Conservation (phyloP, 768 basidiomycete species). For the Suillus brevipes region DNA sequence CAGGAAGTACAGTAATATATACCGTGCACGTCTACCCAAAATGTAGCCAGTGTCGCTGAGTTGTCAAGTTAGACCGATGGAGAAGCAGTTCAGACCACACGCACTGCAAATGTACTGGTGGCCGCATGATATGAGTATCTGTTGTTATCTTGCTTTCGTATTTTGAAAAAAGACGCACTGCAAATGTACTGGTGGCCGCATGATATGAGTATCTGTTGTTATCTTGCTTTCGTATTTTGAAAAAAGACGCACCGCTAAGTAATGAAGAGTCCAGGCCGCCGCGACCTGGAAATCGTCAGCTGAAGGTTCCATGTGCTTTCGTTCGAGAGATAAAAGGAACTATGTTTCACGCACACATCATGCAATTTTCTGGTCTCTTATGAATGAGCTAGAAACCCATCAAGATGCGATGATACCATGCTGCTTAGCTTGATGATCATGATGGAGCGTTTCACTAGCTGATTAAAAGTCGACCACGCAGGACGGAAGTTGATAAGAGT, state of each 20-base stretch:
- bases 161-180: neutral
- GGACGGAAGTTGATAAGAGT: no score
- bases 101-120: neutral
- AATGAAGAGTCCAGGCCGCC: neutral
- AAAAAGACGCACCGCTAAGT: no score
- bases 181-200: no score
- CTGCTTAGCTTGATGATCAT: neutral
- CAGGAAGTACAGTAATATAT: neutral
- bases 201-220: no score
- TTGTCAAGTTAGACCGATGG: neutral
- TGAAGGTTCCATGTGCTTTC: neutral
- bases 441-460: neutral
- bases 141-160: neutral
- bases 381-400: neutral
- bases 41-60: neutral
- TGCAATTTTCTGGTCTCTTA: neutral
- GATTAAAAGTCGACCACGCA: neutral
- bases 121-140: neutral
- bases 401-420: neutral
- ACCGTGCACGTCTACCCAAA: neutral
- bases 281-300: neutral
- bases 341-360: neutral
- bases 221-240: no score
- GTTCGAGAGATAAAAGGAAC: neutral
- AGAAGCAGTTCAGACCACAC: neutral